Conservation (phyloP, 768 basidiomycete genomes). For the Collybiopsis luxurians region DNA sequence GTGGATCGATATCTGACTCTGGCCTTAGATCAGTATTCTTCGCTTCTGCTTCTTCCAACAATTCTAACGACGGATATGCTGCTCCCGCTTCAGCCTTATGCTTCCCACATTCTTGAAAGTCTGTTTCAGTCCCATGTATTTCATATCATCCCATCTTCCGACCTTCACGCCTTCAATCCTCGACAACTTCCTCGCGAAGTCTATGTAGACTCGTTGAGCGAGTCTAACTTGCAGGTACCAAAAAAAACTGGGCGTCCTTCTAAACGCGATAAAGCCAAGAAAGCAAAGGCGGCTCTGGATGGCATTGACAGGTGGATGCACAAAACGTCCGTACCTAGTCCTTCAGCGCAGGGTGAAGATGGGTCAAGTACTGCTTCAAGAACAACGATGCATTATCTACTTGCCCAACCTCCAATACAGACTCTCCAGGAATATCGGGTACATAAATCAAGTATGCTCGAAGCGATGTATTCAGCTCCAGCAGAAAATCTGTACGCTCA, state of each 20-base stretch:
- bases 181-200: conserved; percentile 68
- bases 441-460: conserved; percentile 40
- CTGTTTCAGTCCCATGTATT: conserved; percentile 53
- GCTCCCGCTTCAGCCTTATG: conserved; percentile 47
- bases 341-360: neutral
- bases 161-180: conserved; percentile 52
- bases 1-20: neutral
- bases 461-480: conserved; percentile 25
- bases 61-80: conserved; percentile 38
- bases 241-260: conserved; percentile 57
- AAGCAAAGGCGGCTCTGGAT: conserved; percentile 46
- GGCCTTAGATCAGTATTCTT: conserved; percentile 51
- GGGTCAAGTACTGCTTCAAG: neutral
- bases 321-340: conserved; percentile 21
- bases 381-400: conserved; percentile 26
- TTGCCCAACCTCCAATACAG: conserved; percentile 25
- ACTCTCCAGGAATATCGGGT: conserved; percentile 39
- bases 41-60: conserved; percentile 47
- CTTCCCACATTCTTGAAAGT: conserved; percentile 43
- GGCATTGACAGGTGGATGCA: conserved; percentile 51
- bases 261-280: conserved; percentile 55
- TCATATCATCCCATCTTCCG: conserved; percentile 55
- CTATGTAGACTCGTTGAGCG: conserved; percentile 32
- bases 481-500: conserved; percentile 14
- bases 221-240: conserved; percentile 36